Evolutionary conservation across 805 yeast species (phyloP), one percentile per base, ranked within the genome.

Genomic region (Candida multigemmis): DNA sequence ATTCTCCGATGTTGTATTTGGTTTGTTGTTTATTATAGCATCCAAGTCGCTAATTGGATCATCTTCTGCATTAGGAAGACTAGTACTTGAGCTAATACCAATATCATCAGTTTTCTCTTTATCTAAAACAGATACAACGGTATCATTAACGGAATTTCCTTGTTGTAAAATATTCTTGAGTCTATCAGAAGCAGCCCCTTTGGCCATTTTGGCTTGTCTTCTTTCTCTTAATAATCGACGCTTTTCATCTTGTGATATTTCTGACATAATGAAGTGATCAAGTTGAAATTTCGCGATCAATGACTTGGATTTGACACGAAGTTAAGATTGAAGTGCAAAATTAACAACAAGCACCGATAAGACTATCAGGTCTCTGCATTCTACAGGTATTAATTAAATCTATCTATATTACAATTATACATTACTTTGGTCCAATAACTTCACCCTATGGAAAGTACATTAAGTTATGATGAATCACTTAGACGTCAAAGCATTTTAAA

Each of bases 171-270:
- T 61, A 14, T 32, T 65, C 35, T 66, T 71, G 40, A 77, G 48
- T 34, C 85, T 54, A 12, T 59, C 59, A 3, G 70, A 42, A 12
- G 75, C 78, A 24, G 66, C 67, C 4, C 77, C 77, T 35, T 64
- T 60, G 26, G 59, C 52, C 59, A 77, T 63, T 44, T 74, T 76
- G 35, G 79, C 76, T 23, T 71, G 76, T 43, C 85, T 64, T 44
- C 80, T 65, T 42, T 77, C 82, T 32, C 82, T 61, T 23, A 77
- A 48, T 13, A 74, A 39, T 28, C 59, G 58, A 41, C 74, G 68
- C 50, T 68, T 74, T 37, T 76, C 83, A 21, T 73, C 75, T 6
- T 71, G 35, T 22, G 38, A 30, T 31, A 34, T 20, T 11, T n/a
- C n/a, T 3, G 23, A 25, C 28, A 25, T 25, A 18, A 18, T 18